Base-by-base conservation (phyloP, 2,329 filamentous ascomycete genomes). In the Paramyrothecium roridum region DNA sequence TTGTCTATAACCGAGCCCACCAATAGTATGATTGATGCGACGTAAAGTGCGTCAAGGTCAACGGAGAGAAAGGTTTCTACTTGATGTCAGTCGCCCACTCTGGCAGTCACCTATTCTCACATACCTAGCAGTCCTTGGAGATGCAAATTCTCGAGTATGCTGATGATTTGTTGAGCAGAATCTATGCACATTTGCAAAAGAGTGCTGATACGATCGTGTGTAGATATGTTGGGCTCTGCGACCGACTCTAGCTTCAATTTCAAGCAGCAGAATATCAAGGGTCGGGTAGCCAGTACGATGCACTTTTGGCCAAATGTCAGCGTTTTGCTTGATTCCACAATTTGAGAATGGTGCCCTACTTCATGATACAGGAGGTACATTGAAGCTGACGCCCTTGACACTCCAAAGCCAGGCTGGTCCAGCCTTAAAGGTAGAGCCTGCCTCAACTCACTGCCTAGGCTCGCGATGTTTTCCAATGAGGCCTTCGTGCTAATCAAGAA, bases 31-130 rank as follows among this genome's bases (percentile, higher is more conserved):
- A 75, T 68, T 2, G 70, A 70, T 0, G 75, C 72, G 4, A 73
- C 67, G 33, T 73, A 77, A 0, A 72, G 64, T 1, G 74, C 66
- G 50, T 78, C 75, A 1, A 77, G 67, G 56, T 78, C 75, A 57
- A 75, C 77, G 1, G 74, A 73, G 2, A 79, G 69, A 56, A 79
- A 79, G 1, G 70, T 76, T 60, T 78, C 76, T 55, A 20, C 2
- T 12, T 8, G 34, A n/a, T 16, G 17, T 37, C 4, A 23, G 12
- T 49, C 26, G 46, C n/a, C 34, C 12, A 6, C 26, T 30, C 10
- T 10, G 4, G 26, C 26, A 4, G 4, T 4, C 6, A 30, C 26
- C 26, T 30, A 8, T 19, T 22, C 34, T 45, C 19, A 33, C 55
- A 17, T 48, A 78, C 76, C 76, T 3, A 79, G 65, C 12, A 80